phyloP scores from a whole-genome alignment of 2,329 filamentous ascomycete genomes.

The Zasmidium cellare region DNA sequence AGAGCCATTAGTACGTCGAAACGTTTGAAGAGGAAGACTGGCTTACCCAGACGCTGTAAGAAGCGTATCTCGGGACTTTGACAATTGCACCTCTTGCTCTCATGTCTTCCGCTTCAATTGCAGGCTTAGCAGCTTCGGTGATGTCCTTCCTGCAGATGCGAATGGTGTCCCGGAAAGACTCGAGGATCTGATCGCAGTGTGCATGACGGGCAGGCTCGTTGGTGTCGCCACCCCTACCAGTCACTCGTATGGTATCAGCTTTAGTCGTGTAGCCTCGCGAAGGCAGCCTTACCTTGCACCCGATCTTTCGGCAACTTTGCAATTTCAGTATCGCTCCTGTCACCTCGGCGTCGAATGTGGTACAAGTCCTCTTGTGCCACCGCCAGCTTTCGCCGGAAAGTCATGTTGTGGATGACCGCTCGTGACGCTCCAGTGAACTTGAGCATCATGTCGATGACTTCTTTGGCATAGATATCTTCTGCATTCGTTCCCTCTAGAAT shows the following conservation, averaged over 20 bases:
- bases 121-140: constrained; percentile 4
- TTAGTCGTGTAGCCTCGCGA: no score
- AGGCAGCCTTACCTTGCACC: constrained; percentile 13
- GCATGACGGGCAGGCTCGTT: constrained; percentile 18
- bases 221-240: constrained; percentile 8
- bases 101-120: constrained; percentile 16
- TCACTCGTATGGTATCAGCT: constrained; percentile 8
- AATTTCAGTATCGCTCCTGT: constrained; percentile 9
- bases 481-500: constrained; percentile 15
- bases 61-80: constrained; percentile 15
- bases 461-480: constrained; percentile 15
- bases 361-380: constrained; percentile 13
- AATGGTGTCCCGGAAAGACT: constrained; percentile 12
- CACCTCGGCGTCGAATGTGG: constrained; percentile 7
- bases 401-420: constrained; percentile 12
- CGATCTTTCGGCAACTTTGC: constrained; percentile 14
- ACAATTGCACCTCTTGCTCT: constrained; percentile 14
- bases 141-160: constrained; percentile 12
- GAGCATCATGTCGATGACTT: constrained; percentile 14
- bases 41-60: constrained; percentile 20
- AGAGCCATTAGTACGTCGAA: neutral
- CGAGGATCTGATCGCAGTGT: constrained; percentile 17
- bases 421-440: constrained; percentile 19
- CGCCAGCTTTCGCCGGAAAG: constrained; percentile 13
- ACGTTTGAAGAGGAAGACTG: neutral